These are phyloP conservation scores for Agastache rugosa DNA, from an alignment of 257 asterid genomes.

Conservation along the genomic window DNA sequence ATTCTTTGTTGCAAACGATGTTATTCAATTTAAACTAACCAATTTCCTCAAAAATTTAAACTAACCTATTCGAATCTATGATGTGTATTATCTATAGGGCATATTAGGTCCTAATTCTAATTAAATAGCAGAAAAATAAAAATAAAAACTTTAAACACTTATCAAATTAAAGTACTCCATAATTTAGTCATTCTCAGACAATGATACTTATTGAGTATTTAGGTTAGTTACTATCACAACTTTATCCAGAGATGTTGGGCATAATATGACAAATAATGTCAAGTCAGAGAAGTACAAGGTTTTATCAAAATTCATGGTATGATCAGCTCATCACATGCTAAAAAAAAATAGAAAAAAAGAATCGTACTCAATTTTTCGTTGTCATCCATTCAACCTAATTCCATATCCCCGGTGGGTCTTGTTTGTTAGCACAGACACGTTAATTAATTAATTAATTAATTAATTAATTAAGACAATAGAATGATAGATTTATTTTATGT, in stretches of 20 bases:
- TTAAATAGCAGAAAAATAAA: too few species aligned
- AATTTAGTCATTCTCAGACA: too few species aligned
- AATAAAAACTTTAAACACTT: too few species aligned
- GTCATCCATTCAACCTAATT: conserved; percentile 28
- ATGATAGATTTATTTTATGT: too few species aligned
- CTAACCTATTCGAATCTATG: background rate
- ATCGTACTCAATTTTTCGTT: conserved; percentile 24
- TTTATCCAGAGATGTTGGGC: conserved; percentile 31
- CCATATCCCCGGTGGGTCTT: background rate
- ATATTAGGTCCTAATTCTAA: background rate
- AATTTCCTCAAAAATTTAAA: too few species aligned
- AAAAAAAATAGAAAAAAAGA: conserved; percentile 11
- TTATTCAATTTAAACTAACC: background rate
- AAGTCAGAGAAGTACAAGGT: conserved; percentile 5
- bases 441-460: too few species aligned
- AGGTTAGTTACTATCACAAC: conserved; percentile 10
- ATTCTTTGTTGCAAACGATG: too few species aligned
- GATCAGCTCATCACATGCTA: conserved; percentile 32
- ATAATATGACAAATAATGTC: conserved; percentile 28
- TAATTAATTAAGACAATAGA: too few species aligned
- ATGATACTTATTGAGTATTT: background rate
- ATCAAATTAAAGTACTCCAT: too few species aligned
- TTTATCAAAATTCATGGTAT: background rate
- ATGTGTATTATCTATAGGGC: too few species aligned
- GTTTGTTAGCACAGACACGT: background rate